A percentile compares a stretch with the other conserved stretches of the same genome.
Evolutionary conservation across 345 rosid species (phyloP).

Genomic region (Kandelia obovata): DNA sequence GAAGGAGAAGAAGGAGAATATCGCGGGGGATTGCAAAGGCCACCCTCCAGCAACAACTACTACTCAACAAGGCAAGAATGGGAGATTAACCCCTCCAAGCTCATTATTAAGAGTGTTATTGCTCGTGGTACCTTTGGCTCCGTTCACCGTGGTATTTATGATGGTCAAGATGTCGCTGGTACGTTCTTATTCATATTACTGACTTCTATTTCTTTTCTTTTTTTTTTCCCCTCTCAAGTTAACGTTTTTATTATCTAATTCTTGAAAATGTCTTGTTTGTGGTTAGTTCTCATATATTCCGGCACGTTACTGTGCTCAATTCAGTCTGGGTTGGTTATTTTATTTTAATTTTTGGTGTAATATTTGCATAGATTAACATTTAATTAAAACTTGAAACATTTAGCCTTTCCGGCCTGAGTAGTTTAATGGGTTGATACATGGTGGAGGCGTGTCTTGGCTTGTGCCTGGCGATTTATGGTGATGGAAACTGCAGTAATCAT

Average conservation of each 20-base stretch:
- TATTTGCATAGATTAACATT: background rate
- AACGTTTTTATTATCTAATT: background rate
- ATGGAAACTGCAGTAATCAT: too few relatives aligned
- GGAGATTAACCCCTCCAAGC: constrained; percentile 35
- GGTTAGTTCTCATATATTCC: too few relatives aligned
- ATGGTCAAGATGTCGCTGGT: constrained; percentile 42
- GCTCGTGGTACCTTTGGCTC: constrained; percentile 35
- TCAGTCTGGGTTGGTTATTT: background rate
- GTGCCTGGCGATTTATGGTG: background rate
- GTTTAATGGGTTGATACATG: too few relatives aligned
- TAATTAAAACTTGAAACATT: constrained; percentile 7
- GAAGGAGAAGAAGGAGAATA: constrained; percentile 12
- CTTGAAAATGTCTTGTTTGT: background rate
- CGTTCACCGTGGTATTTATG: constrained; percentile 34
- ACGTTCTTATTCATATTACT: background rate
- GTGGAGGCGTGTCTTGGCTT: background rate
- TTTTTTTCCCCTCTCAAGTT: background rate
- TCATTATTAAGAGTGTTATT: constrained; percentile 27
- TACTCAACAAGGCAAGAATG: constrained; percentile 18
- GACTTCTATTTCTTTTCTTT: background rate
- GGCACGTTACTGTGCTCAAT: background rate
- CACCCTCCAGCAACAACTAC: background rate
- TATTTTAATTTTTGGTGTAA: background rate
- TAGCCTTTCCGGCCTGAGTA: background rate
- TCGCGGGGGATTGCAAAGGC: background rate